Evolutionary conservation across 2,329 filamentous ascomycete genomes (phyloP).

Genomic region (Eurotiales sp.): DNA sequence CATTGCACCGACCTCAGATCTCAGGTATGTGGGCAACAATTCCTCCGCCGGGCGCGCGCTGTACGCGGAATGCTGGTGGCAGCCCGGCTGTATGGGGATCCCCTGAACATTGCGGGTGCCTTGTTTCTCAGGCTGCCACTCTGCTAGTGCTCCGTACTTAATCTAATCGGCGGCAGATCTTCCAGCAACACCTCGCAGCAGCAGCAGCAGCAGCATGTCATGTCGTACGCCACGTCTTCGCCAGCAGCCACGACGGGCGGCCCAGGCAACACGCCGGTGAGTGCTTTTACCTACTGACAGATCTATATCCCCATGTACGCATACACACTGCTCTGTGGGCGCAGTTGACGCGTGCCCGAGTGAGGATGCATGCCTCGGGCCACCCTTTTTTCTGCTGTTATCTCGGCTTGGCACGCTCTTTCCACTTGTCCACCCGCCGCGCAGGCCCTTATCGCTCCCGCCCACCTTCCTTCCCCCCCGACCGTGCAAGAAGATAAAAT

Average conservation of each 20-base stretch:
- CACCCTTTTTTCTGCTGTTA: constrained; percentile 24
- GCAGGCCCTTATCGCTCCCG: constrained; percentile 41
- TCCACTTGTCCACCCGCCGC: background rate
- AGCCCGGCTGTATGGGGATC: too few relatives aligned
- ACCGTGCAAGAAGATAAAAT: too few relatives aligned
- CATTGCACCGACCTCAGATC: constrained; percentile 48
- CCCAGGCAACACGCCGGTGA: constrained; percentile 49
- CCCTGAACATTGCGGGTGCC: constrained; percentile 1
- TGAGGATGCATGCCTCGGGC: too few relatives aligned
- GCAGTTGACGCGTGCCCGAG: too few relatives aligned
- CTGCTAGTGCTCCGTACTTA: background rate
- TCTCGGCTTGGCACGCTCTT: constrained; percentile 32
- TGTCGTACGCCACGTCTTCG: constrained; percentile 61
- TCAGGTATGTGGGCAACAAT: constrained; percentile 44
- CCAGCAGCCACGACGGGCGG: constrained; percentile 63
- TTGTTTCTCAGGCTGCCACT: constrained; percentile 4
- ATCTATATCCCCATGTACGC: too few relatives aligned
- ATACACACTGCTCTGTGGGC: too few relatives aligned
- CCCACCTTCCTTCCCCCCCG: background rate
- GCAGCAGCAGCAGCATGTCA: constrained; percentile 51
- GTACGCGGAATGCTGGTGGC: too few relatives aligned
- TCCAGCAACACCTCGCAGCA: background rate
- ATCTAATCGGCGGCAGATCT: background rate
- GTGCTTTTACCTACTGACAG: too few relatives aligned
- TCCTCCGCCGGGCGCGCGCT: too few relatives aligned